Evolutionary conservation across 176 grass and related monocot species (phyloP), one percentile per base, ranked within the genome.

Genomic region (Carex myosuroides): DNA sequence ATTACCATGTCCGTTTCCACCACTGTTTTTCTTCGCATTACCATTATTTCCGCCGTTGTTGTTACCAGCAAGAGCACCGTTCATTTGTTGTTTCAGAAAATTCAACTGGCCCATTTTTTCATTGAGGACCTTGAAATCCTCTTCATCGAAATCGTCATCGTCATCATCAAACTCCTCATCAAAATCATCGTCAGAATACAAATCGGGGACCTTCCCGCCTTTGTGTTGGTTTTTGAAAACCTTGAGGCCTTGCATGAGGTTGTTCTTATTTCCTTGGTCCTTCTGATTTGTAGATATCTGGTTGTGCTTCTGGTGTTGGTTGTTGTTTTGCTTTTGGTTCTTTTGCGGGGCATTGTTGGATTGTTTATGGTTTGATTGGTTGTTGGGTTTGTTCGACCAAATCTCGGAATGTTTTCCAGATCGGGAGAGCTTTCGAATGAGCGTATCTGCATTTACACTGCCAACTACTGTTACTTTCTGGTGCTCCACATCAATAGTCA

Each of bases 221-320:
- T 52, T 91, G 88, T 96, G 90, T 87, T 92, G 97, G 80, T 76
- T 92, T 81, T 99, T 99, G 87, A 99, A 99, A 60, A 85, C 87
- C 83, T 94, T 90, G 26, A 99, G 91, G 48, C 90, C 91, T 86
- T 96, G 97, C 71, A 99, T 92, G 77, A 99, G 91, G 78, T 86
- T 26, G 81, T 88, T 90, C 83, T 91, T 86, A 81, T 91, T 97
- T 13, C 79, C 89, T 76, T 93, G 89, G 0, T 93, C 93, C 83
- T 93, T 95, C 4, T 85, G 88, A 8, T 84, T 11, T 11, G 46
- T 85, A 60, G 78, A 22, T 13, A 70, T 6, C 30, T 72, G 82
- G 82, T 61, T 85, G 87, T 82, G 89, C 12, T 92, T 90, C 60
- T 86, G 90, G 35, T 89, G 82, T 5, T 86, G 79, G 30, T 88